Percentiles rank a stretch among this genome's conserved stretches.
phyloP scores from a whole-genome alignment of 106 monocot species.

The Dendrobium nobile region DNA sequence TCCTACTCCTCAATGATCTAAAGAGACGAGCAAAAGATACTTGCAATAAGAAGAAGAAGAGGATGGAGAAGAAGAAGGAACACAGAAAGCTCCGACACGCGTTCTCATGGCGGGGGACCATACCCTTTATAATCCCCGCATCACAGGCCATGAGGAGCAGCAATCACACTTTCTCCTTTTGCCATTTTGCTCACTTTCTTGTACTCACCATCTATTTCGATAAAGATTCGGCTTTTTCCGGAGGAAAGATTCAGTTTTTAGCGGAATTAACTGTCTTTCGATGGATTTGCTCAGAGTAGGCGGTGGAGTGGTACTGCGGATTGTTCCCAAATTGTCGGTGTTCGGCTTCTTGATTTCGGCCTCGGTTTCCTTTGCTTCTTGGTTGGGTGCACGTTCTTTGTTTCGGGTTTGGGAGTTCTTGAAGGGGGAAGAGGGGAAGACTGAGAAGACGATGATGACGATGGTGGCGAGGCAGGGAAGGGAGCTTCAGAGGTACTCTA shows the following conservation, averaged over 20 bases:
- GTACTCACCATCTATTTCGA: not conserved
- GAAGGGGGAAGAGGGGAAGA: not conserved
- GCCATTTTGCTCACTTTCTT: not conserved
- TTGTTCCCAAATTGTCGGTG: not conserved
- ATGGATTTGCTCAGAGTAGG: constrained; percentile 3
- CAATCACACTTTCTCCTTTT: not conserved
- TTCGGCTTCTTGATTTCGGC: not conserved
- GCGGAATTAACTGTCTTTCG: not conserved
- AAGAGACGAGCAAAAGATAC: not conserved
- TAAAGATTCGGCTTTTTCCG: not conserved
- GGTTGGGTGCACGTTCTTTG: not conserved
- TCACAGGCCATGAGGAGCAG: not conserved
- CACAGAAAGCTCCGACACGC: constrained; percentile 8
- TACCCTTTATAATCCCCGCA: not conserved
- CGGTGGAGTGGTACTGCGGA: constrained; percentile 3
- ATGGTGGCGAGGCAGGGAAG: constrained; percentile 9
- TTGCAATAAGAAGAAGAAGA: not conserved
- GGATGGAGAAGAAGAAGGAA: constrained; percentile 3
- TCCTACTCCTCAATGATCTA: not conserved
- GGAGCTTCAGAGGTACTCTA: constrained; percentile 10
- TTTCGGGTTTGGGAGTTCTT: not conserved
- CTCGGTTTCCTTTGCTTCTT: not conserved
- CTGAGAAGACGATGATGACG: not conserved
- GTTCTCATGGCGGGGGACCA: not conserved
- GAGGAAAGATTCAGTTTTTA: not conserved